Evolutionary conservation across 192 early-diverging fungal species (phyloP), one percentile per base, ranked within the genome.

Genomic region (Backusella parvicylindrica): DNA sequence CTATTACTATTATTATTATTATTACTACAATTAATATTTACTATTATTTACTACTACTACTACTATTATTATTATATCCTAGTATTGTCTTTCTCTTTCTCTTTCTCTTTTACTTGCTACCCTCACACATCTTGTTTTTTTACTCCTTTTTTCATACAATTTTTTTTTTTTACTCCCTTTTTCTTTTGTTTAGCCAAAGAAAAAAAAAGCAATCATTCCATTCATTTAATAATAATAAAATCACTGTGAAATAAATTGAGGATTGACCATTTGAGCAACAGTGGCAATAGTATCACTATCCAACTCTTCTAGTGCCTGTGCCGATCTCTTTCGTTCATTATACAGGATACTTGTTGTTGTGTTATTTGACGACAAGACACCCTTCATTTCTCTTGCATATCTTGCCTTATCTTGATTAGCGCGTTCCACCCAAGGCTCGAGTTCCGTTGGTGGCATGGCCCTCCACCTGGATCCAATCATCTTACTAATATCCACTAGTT

Each of bases 401-500:
- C 92, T 82, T 37, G 76, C 77, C 71, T 91, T 92, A 72, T 94
- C 92, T 56, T 83, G 79, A 1, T 82, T 75, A 8, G 89, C 88
- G 31, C 80, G 81, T 23, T 89, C 65, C 21, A 77, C 73, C 84
- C 88, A 92, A 16, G 82, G 86, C 31, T 75, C 73, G 16, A 81
- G 78, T 31, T 90, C 81, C 15, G 77, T 77, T 0, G 80, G 81
- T 2, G 83, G 71, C 86, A 94, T 85, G 13, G 80, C 82, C 31
- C 83, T 80, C 92, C 92, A 94, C 70, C 84, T 74, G 49, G 83
- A 77, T 18, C 93, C 92, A 73, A 95, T 93, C 6, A 93, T 82
- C 68, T 93, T 89, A 43, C 89, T 91, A 63, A 94, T 91, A 8
- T 89, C 87, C 5, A 92, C 93, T 68, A 93, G 86, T 23, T 86